A percentile compares a stretch with the other conserved stretches of the same genome.
Evolutionary conservation across 805 yeast species (phyloP).

Genomic region (Clavispora vitiphila): DNA sequence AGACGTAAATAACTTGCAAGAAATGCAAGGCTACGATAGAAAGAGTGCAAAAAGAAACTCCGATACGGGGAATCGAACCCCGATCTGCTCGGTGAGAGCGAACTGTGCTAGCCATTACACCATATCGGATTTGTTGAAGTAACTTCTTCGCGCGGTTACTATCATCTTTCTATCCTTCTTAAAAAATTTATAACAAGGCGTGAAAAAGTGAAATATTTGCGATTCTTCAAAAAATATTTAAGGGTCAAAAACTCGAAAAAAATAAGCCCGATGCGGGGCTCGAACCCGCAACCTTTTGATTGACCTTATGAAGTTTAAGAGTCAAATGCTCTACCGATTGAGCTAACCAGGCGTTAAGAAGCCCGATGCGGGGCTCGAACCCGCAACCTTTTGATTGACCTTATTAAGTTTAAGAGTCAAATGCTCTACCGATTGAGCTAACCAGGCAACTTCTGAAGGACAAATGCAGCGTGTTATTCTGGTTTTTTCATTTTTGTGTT

Average conservation of each 20-base stretch:
- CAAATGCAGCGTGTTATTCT: too few relatives aligned
- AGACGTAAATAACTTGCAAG: too few relatives aligned
- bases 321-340: conserved; percentile 23
- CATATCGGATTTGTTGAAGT: conserved; percentile 11
- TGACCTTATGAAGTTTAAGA: conserved; percentile 18
- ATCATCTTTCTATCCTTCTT: too few relatives aligned
- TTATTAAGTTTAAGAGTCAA: background rate
- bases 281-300: conserved; percentile 23
- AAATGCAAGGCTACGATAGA: too few relatives aligned
- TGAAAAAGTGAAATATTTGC: too few relatives aligned
- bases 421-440: conserved; percentile 1
- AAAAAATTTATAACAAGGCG: too few relatives aligned
- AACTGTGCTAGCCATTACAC: conserved; percentile 18
- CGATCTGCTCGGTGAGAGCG: conserved; percentile 21
- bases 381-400: background rate
- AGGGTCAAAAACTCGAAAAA: conserved; percentile 4
- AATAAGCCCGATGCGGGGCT: conserved; percentile 22
- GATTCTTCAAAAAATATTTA: too few relatives aligned
- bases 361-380: background rate
- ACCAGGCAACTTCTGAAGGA: too few relatives aligned
- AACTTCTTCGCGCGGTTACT: too few relatives aligned
- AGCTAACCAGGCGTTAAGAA: conserved; percentile 16
- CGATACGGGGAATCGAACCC: conserved; percentile 19
- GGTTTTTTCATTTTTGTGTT: too few relatives aligned
- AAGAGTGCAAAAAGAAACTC: conserved; percentile 7